Conservation (phyloP, 1,139 yeast genomes). For the Candida gigantensis region DNA sequence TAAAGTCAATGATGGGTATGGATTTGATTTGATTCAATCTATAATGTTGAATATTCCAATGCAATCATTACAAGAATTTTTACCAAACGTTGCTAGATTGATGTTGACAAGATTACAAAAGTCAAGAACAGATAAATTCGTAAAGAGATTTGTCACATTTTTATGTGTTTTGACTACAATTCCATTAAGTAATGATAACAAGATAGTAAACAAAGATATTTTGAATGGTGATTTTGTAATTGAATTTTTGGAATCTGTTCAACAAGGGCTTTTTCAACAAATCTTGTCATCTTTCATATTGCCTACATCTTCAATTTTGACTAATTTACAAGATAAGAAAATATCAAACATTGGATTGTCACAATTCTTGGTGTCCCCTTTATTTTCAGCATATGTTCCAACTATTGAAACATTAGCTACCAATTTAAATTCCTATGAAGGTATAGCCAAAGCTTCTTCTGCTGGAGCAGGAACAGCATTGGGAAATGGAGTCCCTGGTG, state of each 20-base stretch:
- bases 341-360: constrained; percentile 74
- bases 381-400: constrained; percentile 34
- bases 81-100: constrained; percentile 73
- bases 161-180: constrained; percentile 54
- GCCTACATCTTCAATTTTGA: constrained; percentile 65
- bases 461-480: constrained; percentile 8
- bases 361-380: constrained; percentile 35
- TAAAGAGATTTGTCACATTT: constrained; percentile 70
- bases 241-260: constrained; percentile 61
- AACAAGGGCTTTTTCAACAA: constrained; percentile 64
- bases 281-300: constrained; percentile 64
- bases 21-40: constrained; percentile 79
- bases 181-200: constrained; percentile 29
- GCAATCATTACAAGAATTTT: constrained; percentile 49
- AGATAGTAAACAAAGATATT: constrained; percentile 15
- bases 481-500: no score
- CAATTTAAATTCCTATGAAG: constrained; percentile 43
- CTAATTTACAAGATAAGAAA: constrained; percentile 73
- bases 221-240: constrained; percentile 54
- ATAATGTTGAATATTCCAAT: constrained; percentile 63
- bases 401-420: constrained; percentile 55
- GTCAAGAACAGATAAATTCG: constrained; percentile 80
- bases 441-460: constrained; percentile 29
- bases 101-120: constrained; percentile 78
- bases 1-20: constrained; percentile 73